These are phyloP conservation scores for Fusarium pininemorale DNA, from an alignment of 2,329 filamentous ascomycete genomes.

Conservation along the genomic window DNA sequence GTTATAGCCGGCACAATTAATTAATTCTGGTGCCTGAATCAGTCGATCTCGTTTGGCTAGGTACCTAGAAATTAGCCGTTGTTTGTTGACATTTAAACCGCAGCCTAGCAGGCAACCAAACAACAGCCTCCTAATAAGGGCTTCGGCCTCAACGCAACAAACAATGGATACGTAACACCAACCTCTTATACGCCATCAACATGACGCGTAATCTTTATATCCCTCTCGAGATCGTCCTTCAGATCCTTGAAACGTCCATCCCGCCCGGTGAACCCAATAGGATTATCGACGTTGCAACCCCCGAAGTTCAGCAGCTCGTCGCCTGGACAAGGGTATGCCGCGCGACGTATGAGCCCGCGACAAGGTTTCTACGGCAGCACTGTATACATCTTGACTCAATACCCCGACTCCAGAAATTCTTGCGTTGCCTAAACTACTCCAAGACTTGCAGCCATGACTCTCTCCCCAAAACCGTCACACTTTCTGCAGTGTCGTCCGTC, in stretches of 20 bases:
- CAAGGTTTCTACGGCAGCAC: slow-evolving; percentile 12
- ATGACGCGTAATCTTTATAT: slow-evolving; percentile 1
- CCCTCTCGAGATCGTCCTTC: slow-evolving; percentile 26
- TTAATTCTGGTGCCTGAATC: slow-evolving; percentile 8
- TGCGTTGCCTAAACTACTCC: background rate
- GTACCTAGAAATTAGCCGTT: too few relatives aligned
- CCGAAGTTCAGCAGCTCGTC: slow-evolving; percentile 18
- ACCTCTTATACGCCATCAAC: background rate
- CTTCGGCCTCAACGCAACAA: background rate
- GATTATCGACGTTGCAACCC: slow-evolving; percentile 5
- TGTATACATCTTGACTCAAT: slow-evolving; percentile 14
- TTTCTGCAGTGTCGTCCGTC: slow-evolving; percentile 12
- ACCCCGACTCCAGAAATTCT: background rate
- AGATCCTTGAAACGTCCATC: slow-evolving; percentile 9
- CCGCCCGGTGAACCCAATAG: slow-evolving; percentile 6
- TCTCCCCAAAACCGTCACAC: background rate
- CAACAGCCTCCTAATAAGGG: background rate
- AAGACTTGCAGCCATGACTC: background rate
- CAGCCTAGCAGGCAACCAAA: slow-evolving; percentile 21
- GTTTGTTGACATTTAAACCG: background rate
- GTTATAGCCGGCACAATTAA: background rate
- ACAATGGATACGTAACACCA: background rate
- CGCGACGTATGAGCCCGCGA: slow-evolving; percentile 13
- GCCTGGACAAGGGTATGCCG: slow-evolving; percentile 21
- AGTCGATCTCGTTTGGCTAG: background rate